Evolutionary conservation across 257 asterid species (phyloP).

Genomic region (Vinca minor): DNA sequence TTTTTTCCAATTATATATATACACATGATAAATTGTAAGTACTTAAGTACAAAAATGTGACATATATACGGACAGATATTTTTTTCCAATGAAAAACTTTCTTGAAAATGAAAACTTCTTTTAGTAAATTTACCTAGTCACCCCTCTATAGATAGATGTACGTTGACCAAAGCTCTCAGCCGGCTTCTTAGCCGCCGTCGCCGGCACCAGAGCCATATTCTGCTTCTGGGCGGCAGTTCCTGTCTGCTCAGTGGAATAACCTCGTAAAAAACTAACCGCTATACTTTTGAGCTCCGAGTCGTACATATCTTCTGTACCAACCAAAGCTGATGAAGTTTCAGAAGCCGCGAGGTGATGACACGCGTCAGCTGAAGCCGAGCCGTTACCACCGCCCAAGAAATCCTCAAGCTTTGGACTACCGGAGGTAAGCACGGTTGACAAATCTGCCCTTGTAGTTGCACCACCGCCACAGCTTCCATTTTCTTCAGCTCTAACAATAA

Average conservation of each 20-base stretch:
- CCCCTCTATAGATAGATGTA: constrained; percentile 72
- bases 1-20: too few species aligned
- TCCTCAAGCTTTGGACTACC: constrained; percentile 60
- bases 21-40: neutral
- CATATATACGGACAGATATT: too few species aligned
- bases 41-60: neutral
- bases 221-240: too few species aligned
- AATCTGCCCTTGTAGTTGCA: constrained; percentile 9
- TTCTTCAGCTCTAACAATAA: constrained; percentile 19
- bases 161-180: constrained; percentile 72
- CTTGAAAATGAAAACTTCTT: too few species aligned
- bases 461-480: constrained; percentile 16
- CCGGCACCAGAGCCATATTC: constrained; percentile 21
- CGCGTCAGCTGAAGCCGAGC: constrained; percentile 15
- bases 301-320: constrained; percentile 24
- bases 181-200: constrained; percentile 41
- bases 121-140: constrained; percentile 51
- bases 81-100: neutral
- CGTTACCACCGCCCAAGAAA: constrained; percentile 44
- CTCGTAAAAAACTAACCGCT: constrained; percentile 51
- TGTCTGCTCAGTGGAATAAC: constrained; percentile 36
- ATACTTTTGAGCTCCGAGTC: constrained; percentile 56
- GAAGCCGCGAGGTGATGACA: constrained; percentile 18
- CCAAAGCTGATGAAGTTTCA: constrained; percentile 2
- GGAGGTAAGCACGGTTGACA: constrained; percentile 4